phyloP scores from a whole-genome alignment of 169 alveolate genomes.

The Plasmodium cynomolgi region DNA sequence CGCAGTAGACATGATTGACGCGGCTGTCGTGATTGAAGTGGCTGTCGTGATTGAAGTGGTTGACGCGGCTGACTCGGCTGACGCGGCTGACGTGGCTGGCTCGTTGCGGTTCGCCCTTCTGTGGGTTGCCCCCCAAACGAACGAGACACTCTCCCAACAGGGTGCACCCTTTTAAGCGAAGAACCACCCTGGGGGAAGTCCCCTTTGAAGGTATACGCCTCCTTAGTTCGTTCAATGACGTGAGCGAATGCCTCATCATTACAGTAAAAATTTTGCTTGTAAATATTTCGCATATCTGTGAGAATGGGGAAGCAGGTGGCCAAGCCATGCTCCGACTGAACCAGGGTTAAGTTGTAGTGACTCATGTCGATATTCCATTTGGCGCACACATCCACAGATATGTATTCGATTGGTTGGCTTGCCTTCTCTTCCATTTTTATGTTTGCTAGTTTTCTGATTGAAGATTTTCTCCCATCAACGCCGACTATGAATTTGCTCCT shows the following conservation, averaged over 20 bases:
- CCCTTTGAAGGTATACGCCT: neutral
- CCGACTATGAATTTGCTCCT: slow-evolving; percentile 41
- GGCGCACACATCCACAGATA: slow-evolving; percentile 49
- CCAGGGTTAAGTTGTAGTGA: slow-evolving; percentile 18
- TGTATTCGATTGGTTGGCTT: slow-evolving; percentile 2
- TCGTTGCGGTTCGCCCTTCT: neutral
- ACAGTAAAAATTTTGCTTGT: slow-evolving; percentile 15
- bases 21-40: too few relatives aligned
- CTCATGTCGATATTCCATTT: slow-evolving; percentile 33
- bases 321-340: slow-evolving; percentile 39
- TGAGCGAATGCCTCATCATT: neutral
- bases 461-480: slow-evolving; percentile 25
- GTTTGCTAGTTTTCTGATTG: slow-evolving; percentile 20
- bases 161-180: neutral
- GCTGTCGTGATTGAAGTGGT: too few relatives aligned
- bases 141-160: neutral
- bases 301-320: slow-evolving; percentile 45
- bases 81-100: neutral
- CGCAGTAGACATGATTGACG: neutral
- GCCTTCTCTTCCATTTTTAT: slow-evolving; percentile 22
- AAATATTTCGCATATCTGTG: slow-evolving; percentile 11
- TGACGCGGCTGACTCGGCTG: too few relatives aligned
- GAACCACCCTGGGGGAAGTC: neutral
- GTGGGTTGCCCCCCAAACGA: neutral
- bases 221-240: slow-evolving; percentile 1